These are phyloP conservation scores for Gardenia jasminoides DNA, from an alignment of 257 asterid species.

Conservation along the genomic window DNA sequence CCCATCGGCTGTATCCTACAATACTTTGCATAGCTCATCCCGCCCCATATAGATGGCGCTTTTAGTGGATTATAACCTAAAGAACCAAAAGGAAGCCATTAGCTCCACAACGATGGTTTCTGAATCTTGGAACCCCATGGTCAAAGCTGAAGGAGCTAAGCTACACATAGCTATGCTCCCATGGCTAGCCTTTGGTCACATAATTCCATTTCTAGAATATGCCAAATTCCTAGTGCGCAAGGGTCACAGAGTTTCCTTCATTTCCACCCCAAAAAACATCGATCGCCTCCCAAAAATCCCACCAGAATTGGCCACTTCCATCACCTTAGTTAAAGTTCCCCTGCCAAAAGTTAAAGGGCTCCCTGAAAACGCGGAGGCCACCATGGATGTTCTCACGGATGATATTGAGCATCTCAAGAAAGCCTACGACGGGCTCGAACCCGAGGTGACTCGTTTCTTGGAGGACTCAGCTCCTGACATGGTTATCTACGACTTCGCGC, in stretches of 20 bases:
- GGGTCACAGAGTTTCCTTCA: slow-evolving; percentile 34
- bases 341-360: slow-evolving; percentile 25
- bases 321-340: slow-evolving; percentile 23
- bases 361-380: slow-evolving; percentile 35
- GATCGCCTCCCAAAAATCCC: slow-evolving; percentile 27
- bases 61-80: too few relatives aligned
- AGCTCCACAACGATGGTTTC: neutral
- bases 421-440: slow-evolving; percentile 30
- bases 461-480: slow-evolving; percentile 20
- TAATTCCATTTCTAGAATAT: slow-evolving; percentile 34
- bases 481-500: slow-evolving; percentile 28
- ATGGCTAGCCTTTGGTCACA: slow-evolving; percentile 42
- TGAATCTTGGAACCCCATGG: neutral
- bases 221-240: slow-evolving; percentile 27
- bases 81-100: too few relatives aligned
- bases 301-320: slow-evolving; percentile 5
- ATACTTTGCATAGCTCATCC: too few relatives aligned
- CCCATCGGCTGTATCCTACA: too few relatives aligned
- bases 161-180: slow-evolving; percentile 33
- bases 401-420: slow-evolving; percentile 19
- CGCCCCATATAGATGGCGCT: too few relatives aligned
- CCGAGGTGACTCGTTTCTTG: slow-evolving; percentile 9
- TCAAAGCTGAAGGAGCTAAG: neutral
- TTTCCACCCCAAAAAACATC: slow-evolving; percentile 36
- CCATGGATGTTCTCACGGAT: slow-evolving; percentile 19